Evolutionary conservation across 495 filamentous ascomycete species (phyloP).

Genomic region (Penicillium manginii): DNA sequence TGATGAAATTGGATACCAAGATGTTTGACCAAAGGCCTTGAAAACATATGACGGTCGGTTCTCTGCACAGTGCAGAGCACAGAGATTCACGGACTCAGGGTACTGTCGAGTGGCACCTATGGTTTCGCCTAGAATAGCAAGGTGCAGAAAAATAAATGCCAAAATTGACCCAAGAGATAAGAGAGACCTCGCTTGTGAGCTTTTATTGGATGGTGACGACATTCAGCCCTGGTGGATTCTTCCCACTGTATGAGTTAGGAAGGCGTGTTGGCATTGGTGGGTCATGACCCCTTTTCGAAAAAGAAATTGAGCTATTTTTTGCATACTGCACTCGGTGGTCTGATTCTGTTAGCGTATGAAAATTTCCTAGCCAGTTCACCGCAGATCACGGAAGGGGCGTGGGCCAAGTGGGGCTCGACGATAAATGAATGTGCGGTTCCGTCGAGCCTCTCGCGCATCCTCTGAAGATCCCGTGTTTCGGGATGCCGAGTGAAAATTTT

Average conservation of each 20-base stretch:
- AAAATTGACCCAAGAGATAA: neutral
- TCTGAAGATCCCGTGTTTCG: conserved; percentile 21
- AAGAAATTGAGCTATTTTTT: conserved; percentile 5
- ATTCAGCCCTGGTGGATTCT: neutral
- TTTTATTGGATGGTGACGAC: neutral
- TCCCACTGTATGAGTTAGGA: conserved; percentile 13
- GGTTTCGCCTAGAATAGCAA: too few species aligned
- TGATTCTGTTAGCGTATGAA: conserved; percentile 12
- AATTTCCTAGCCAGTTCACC: conserved; percentile 20
- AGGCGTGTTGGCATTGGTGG: conserved; percentile 12
- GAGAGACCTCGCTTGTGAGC: neutral
- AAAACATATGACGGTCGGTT: neutral
- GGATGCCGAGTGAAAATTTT: conserved; percentile 23
- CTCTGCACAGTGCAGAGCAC: neutral
- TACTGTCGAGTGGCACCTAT: too few species aligned
- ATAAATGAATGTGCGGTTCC: conserved; percentile 24
- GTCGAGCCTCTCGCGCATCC: conserved; percentile 7
- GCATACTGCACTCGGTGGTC: conserved; percentile 5
- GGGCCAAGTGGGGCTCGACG: conserved; percentile 21
- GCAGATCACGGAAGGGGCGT: conserved; percentile 28
- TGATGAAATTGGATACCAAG: neutral
- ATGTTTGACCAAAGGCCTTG: neutral
- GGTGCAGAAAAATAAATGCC: neutral
- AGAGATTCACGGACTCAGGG: too few species aligned
- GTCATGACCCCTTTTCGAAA: conserved; percentile 9